Conservation (phyloP, 371 early-diverging fungal genomes). For the Amoeboaphelidium occidentale region DNA sequence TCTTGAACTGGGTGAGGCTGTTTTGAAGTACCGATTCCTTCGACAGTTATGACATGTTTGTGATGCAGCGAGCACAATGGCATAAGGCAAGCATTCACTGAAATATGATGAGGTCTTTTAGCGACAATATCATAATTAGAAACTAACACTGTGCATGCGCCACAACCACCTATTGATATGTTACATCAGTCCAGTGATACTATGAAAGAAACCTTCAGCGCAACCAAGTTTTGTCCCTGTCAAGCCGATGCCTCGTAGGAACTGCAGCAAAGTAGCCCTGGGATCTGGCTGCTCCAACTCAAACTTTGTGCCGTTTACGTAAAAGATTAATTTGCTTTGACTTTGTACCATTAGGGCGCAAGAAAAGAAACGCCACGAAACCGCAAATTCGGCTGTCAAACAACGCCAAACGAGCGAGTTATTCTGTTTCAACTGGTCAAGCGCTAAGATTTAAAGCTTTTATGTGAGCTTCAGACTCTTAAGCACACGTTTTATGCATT, state of each 20-base stretch:
- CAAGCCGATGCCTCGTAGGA: conserved; percentile 31
- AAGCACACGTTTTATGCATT: too few relatives aligned
- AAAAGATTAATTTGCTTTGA: too few relatives aligned
- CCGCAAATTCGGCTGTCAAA: too few relatives aligned
- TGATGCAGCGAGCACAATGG: conserved; percentile 40
- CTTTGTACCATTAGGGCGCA: too few relatives aligned
- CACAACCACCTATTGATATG: conserved; percentile 19
- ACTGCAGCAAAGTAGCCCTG: conserved; percentile 27
- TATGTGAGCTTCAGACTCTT: too few relatives aligned
- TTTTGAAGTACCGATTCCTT: conserved; percentile 35
- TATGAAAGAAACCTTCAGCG: conserved; percentile 38
- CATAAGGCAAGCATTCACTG: conserved; percentile 44
- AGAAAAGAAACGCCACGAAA: too few relatives aligned
- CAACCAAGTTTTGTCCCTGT: conserved; percentile 61
- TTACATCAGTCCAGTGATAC: conserved; percentile 2
- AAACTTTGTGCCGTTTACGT: conserved; percentile 24
- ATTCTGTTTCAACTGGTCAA: too few relatives aligned
- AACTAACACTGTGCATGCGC: conserved; percentile 43
- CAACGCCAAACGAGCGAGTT: too few relatives aligned
- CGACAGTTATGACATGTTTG: conserved; percentile 50
- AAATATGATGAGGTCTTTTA: conserved; percentile 10
- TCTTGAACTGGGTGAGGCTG: conserved; percentile 40
- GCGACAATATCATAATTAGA: conserved; percentile 21
- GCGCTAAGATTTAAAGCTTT: too few relatives aligned
- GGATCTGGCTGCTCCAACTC: conserved; percentile 24